phyloP scores from a whole-genome alignment of 192 early-diverging fungal species.

The Coemansia sp. region DNA sequence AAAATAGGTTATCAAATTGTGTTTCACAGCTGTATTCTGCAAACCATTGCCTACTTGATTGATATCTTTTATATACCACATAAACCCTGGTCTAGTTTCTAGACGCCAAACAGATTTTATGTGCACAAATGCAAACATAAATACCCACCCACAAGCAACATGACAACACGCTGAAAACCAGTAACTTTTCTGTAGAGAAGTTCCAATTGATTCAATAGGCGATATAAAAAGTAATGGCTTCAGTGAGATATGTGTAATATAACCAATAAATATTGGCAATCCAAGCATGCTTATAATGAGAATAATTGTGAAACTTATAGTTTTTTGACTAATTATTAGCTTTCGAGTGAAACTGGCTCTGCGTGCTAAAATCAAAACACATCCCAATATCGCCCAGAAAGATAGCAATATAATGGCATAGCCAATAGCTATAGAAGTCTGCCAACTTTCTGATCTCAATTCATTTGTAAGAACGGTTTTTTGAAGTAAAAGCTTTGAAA shows the following conservation, averaged over 20 bases:
- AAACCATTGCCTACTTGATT: not conserved
- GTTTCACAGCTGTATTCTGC: not conserved
- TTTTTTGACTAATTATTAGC: not conserved
- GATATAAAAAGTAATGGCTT: not conserved
- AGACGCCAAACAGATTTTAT: not conserved
- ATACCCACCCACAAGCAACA: not conserved
- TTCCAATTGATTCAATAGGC: not conserved
- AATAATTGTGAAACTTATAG: not conserved
- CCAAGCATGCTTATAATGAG: not conserved
- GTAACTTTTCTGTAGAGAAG: not conserved
- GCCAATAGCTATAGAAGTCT: not conserved
- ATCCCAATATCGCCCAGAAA: not conserved
- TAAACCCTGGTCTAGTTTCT: slow-evolving; percentile 2
- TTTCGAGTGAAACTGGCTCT: not conserved
- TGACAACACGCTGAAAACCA: not conserved
- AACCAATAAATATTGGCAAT: not conserved
- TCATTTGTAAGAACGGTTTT: not conserved
- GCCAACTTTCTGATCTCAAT: not conserved
- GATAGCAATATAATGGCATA: not conserved
- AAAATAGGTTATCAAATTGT: not conserved
- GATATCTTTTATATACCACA: slow-evolving; percentile 8
- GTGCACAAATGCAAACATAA: not conserved
- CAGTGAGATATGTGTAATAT: not conserved
- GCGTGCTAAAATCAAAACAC: not conserved
- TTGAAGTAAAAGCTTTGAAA: not conserved